These are phyloP conservation scores for Puccinia horiana DNA, from an alignment of 1,284 basidiomycete species.

Conservation along the genomic window DNA sequence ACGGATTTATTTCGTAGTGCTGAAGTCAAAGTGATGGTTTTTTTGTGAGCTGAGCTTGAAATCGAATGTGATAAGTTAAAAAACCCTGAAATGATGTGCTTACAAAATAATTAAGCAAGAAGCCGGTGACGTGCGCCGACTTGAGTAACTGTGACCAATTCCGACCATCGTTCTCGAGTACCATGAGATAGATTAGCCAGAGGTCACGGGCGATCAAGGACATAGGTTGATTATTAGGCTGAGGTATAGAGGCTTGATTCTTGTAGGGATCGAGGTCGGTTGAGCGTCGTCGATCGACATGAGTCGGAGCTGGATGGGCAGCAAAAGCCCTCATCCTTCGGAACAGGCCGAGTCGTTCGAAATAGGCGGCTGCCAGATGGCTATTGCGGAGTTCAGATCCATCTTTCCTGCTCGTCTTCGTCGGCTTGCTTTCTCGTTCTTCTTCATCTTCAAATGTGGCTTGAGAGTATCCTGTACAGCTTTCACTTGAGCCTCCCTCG, in stretches of 20 bases:
- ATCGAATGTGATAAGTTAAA: no score
- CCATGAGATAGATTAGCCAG: constrained; percentile 40
- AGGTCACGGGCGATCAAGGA: constrained; percentile 7
- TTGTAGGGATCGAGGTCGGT: constrained; percentile 21
- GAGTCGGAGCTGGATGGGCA: constrained; percentile 35
- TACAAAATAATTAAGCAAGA: constrained; percentile 25
- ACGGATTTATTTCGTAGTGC: constrained; percentile 52
- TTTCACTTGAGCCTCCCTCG: no score
- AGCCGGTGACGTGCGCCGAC: constrained; percentile 9
- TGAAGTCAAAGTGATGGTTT: background rate
- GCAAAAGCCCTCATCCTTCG: constrained; percentile 52
- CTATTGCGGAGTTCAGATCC: constrained; percentile 7
- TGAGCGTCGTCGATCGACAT: background rate
- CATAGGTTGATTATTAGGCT: constrained; percentile 9
- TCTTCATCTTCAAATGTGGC: background rate
- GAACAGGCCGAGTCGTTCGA: constrained; percentile 53
- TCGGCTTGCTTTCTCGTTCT: background rate
- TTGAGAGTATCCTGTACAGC: background rate
- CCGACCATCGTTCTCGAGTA: constrained; percentile 33
- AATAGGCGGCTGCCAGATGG: constrained; percentile 53
- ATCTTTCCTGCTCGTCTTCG: background rate
- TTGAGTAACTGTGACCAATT: constrained; percentile 35
- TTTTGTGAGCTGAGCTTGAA: no score
- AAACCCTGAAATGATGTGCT: background rate
- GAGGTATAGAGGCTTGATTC: background rate